phyloP scores from a whole-genome alignment of 2,329 filamentous ascomycete genomes.

The Tolypocladium album region DNA sequence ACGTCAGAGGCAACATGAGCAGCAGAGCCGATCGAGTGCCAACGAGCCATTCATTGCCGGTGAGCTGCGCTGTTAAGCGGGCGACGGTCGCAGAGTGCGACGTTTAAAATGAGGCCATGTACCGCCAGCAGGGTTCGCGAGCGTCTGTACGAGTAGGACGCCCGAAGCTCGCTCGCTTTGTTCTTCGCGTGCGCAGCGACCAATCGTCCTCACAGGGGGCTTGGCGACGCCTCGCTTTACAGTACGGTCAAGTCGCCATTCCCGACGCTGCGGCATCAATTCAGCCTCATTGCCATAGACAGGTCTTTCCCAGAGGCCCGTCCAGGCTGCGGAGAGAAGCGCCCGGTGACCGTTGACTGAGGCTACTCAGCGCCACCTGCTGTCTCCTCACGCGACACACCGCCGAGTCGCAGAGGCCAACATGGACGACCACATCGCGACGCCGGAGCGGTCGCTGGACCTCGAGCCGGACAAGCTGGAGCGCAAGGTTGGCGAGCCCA shows the following conservation, averaged over 20 bases:
- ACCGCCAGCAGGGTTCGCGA: background rate
- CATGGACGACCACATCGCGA: background rate
- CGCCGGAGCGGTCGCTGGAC: background rate
- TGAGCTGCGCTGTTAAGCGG: background rate
- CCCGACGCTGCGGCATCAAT: background rate
- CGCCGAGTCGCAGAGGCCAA: background rate
- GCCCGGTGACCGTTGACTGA: background rate
- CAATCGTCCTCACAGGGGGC: background rate
- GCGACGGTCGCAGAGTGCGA: background rate
- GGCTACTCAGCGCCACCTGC: background rate
- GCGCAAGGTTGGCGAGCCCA: slow-evolving; percentile 2
- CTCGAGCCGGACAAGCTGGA: slow-evolving; percentile 7
- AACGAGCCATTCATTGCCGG: background rate
- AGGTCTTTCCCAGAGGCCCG: background rate
- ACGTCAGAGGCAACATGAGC: background rate
- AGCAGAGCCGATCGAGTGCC: background rate
- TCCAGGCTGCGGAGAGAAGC: background rate
- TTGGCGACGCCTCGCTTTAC: background rate
- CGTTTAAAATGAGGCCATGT: background rate
- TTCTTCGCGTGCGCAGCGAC: background rate
- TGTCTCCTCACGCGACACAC: background rate
- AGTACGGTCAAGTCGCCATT: background rate
- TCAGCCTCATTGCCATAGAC: background rate
- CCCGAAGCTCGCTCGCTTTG: background rate
- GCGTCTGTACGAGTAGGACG: background rate